Base-by-base conservation (phyloP, 305 asterid species). In the Withania somnifera region DNA sequence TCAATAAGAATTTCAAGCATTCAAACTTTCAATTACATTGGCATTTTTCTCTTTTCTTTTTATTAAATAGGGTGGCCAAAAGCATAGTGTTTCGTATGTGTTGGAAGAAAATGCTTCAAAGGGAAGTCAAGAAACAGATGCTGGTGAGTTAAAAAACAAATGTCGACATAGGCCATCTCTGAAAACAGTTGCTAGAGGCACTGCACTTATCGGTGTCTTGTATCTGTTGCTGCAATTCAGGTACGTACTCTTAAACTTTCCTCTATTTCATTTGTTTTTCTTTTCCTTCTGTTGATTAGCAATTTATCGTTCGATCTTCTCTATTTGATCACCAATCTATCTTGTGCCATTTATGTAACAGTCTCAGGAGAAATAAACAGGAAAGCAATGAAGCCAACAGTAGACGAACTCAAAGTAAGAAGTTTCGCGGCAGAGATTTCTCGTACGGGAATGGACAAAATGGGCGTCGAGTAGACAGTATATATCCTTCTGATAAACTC, bases 141-240 rank as follows among this genome's bases (percentile, higher is more conserved):
- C 84, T 38, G 83, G 15, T 45, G 77, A 8, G 26, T 83, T 86
- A 38, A 68, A 79, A 11, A 80, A 7, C 42, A 88, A 89, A 85
- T 78, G 45, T 8, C 60, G 42, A 71, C 86, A 30, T 80, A 92
- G 91, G 17, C 77, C 77, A 57, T 80, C 93, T 66, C 87, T 94
- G 67, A 89, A 86, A 84, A 86, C 93, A 68, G 92, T 92, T 60
- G 92, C 83, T 66, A 88, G 89, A 84, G 94, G 98, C 88, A 92
- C 95, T 64, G 97, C 95, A 68, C 84, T 95, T 84, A 90, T 92
- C 69, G 96, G 97, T 67, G 84, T 86, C 28, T 69, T 93, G 76
- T 85, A 87, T 87, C 87, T 95, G 82, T 78, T 91, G 85, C 87
- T 93, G 76, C 94, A 89, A 51, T 84, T 95, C 84, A 91, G 93